Percentiles rank a stretch among this genome's conserved stretches.
These are phyloP conservation scores for Ceratocystis variospora DNA, from an alignment of 2,329 filamentous ascomycete genomes.

Conservation along the genomic window DNA sequence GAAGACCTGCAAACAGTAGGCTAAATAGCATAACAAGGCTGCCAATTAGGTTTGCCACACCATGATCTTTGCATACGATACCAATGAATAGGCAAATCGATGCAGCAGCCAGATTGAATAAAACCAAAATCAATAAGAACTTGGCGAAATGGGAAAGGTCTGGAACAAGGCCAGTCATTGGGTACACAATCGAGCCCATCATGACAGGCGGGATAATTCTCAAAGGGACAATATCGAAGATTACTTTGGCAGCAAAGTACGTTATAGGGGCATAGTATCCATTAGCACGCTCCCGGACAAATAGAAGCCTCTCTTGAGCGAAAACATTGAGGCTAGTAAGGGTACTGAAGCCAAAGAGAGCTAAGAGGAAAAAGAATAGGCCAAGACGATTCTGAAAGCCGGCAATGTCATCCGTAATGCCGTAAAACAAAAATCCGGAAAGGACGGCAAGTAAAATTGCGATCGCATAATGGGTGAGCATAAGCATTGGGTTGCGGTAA, in stretches of 20 bases:
- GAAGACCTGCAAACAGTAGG: slow-evolving; percentile 79
- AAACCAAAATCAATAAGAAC: slow-evolving; percentile 79
- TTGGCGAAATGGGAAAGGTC: slow-evolving; percentile 73
- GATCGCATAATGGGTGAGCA: slow-evolving; percentile 97
- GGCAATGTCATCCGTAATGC: slow-evolving; percentile 85
- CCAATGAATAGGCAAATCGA: slow-evolving; percentile 93
- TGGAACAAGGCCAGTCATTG: slow-evolving; percentile 87
- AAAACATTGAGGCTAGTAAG: slow-evolving; percentile 90
- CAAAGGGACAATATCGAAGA: slow-evolving; percentile 96
- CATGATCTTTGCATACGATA: slow-evolving; percentile 80
- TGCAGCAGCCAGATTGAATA: slow-evolving; percentile 91
- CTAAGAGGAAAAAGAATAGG: slow-evolving; percentile 93
- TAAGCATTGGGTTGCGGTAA: slow-evolving; percentile 93
- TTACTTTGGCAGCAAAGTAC: slow-evolving; percentile 89
- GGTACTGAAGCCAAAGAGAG: slow-evolving; percentile 92
- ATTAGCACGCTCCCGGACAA: slow-evolving; percentile 86
- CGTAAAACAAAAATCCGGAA: slow-evolving; percentile 91
- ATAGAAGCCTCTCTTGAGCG: slow-evolving; percentile 75
- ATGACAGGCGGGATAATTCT: slow-evolving; percentile 86
- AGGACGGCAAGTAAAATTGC: slow-evolving; percentile 89
- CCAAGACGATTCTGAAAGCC: slow-evolving; percentile 96
- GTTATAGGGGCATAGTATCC: slow-evolving; percentile 90
- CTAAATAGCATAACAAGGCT: slow-evolving; percentile 97
- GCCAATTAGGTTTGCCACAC: slow-evolving; percentile 85
- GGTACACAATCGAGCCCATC: slow-evolving; percentile 91